Evolutionary conservation across 257 asterid species (phyloP).

Genomic region (Knoxia roxburghii): DNA sequence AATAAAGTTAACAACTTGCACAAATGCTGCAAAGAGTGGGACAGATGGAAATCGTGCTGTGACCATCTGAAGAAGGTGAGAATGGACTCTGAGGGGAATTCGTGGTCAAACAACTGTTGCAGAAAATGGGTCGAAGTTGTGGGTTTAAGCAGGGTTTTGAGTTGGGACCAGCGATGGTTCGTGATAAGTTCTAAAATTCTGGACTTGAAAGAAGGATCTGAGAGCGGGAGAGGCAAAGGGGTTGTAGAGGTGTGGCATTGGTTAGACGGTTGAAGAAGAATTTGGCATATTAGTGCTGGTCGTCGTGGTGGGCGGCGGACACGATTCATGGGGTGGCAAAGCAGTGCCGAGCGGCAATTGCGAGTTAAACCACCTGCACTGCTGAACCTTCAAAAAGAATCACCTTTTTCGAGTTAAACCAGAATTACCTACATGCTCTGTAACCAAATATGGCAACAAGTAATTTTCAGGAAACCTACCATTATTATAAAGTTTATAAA

Average conservation of each 20-base stretch:
- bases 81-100: conserved; percentile 33
- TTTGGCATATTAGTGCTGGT: not conserved
- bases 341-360: not conserved
- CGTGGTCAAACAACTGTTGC: conserved; percentile 36
- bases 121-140: conserved; percentile 39
- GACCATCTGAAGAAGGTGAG: conserved; percentile 65
- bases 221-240: not conserved
- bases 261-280: not conserved
- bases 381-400: too few species aligned
- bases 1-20: conserved; percentile 41
- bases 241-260: not conserved
- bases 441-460: too few species aligned
- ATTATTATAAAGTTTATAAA: too few species aligned
- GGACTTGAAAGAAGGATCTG: conserved; percentile 28
- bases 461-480: too few species aligned
- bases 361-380: too few species aligned
- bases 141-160: conserved; percentile 36
- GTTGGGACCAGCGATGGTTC: conserved; percentile 55
- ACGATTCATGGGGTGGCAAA: conserved; percentile 1
- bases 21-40: conserved; percentile 39
- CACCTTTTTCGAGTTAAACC: too few species aligned
- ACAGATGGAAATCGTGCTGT: conserved; percentile 38
- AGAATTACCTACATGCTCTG: too few species aligned
- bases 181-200: conserved; percentile 35
- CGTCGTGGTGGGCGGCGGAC: not conserved